Evolutionary conservation across 805 yeast genomes (phyloP), one percentile per base, ranked within the genome.

Genomic region (Candida broadrunensis): DNA sequence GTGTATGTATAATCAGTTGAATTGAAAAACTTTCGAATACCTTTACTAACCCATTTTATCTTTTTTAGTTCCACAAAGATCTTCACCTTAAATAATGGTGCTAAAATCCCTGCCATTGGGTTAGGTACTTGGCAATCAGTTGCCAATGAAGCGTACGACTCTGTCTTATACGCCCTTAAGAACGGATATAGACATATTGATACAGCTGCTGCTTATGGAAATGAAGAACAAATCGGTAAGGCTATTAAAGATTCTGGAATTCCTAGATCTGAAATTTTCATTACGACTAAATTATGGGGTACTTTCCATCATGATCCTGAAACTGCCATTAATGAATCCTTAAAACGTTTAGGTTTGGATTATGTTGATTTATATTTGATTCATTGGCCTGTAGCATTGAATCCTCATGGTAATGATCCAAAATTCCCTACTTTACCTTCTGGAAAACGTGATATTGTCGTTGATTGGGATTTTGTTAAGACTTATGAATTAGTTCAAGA

Each of bases 311-410:
- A 68, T 45, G 58, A 69, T 43, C 81, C 81, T 13, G 75, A 54
- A 27, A 64, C 55, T 19, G 84, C 83, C 6, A 61, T 85, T 29
- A 72, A 77, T 8, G 65, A 61, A 37, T 81, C 89, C 7, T 68
- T 86, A 54, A 51, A 70, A 49, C 77, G 80, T 51, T 68, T 86
- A 46, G 81, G 81, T 0, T 55, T 85, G 51, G 90, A 83, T 37
- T 87, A 87, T 53, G 83, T 87, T 38, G 95, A 87, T 56, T 65
- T 87, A 43, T 80, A 81, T 57, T 71, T 88, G 55, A 73, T 86
- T 59, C 95, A 87, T 63, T 87, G 93, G 93, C 95, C 96, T 3
- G 48, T 49, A 25, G 47, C 55, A 15, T 58, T 77, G 44, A 74
- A 70, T 38, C 61, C 69, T n/a, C 56, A 65, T 36, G 65, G 65